Conservation (phyloP, 306 rosid genomes). For the Hippophae tibetana region DNA sequence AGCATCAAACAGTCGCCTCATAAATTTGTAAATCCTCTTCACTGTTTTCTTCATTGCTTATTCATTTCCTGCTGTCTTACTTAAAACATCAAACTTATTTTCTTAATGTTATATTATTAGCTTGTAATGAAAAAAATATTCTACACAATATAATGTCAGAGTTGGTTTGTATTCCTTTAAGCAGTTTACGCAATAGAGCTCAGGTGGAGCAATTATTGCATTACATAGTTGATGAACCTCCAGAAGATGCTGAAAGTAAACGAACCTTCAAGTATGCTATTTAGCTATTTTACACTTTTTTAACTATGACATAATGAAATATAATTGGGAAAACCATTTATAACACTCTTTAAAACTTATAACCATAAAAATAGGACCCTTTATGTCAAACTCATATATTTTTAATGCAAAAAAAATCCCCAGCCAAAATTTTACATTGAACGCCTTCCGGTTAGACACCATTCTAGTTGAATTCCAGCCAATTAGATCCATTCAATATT, state of each 20-base stretch:
- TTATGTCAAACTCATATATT: too few species aligned
- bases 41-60: slow-evolving; percentile 3
- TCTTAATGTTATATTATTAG: background rate
- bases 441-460: too few species aligned
- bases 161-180: background rate
- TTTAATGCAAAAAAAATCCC: too few species aligned
- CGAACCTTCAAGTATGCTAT: slow-evolving; percentile 20
- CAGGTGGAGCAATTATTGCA: slow-evolving; percentile 84
- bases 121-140: background rate
- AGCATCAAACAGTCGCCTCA: slow-evolving; percentile 90
- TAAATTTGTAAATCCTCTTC: slow-evolving; percentile 57
- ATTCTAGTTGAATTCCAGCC: too few species aligned
- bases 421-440: too few species aligned
- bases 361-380: too few species aligned
- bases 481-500: too few species aligned
- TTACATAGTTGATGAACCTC: slow-evolving; percentile 82
- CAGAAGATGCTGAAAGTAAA: slow-evolving; percentile 80
- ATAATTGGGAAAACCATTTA: too few species aligned
- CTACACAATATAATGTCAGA: background rate
- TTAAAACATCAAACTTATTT: background rate
- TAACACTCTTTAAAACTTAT: too few species aligned
- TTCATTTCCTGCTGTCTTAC: background rate
- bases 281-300: slow-evolving; percentile 58
- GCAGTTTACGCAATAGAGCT: slow-evolving; percentile 79
- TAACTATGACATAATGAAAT: slow-evolving; percentile 12